These are phyloP conservation scores for Serendipita sp. DNA, from an alignment of 768 basidiomycete species.

Conservation along the genomic window DNA sequence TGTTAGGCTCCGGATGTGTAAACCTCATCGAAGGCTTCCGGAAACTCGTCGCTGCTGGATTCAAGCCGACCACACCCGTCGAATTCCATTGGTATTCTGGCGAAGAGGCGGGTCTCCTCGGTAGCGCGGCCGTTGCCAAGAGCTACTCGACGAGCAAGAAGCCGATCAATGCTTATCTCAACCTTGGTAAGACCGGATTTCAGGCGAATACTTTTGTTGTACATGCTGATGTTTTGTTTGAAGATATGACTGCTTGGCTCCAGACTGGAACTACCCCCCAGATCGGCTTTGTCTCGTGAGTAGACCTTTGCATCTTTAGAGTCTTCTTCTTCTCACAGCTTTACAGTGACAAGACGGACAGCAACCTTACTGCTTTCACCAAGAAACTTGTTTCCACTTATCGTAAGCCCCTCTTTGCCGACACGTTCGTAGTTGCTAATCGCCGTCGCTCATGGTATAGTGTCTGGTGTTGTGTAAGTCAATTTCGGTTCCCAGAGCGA, in stretches of 20 bases:
- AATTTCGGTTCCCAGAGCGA: background rate
- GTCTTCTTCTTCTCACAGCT: background rate
- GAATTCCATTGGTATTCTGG: slow-evolving; percentile 15
- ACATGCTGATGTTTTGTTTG: background rate
- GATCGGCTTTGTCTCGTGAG: slow-evolving; percentile 21
- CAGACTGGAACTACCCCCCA: slow-evolving; percentile 20
- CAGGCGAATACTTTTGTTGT: background rate
- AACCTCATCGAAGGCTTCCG: slow-evolving; percentile 6
- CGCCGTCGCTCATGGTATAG: slow-evolving; percentile 7
- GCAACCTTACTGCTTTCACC: slow-evolving; percentile 18
- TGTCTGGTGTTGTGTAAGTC: slow-evolving; percentile 14
- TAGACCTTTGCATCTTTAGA: slow-evolving; percentile 15
- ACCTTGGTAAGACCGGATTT: background rate
- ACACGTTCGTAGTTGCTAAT: background rate
- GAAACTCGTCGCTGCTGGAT: slow-evolving; percentile 6
- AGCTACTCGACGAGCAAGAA: slow-evolving; percentile 19
- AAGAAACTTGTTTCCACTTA: slow-evolving; percentile 18
- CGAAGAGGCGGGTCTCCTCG: slow-evolving; percentile 15
- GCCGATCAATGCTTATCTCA: slow-evolving; percentile 17
- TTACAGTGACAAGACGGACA: slow-evolving; percentile 2
- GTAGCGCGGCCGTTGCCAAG: slow-evolving; percentile 22
- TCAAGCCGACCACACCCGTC: slow-evolving; percentile 9
- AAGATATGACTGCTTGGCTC: slow-evolving; percentile 28
- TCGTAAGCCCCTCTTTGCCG: slow-evolving; percentile 12
- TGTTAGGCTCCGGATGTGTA: slow-evolving; percentile 4